Evolutionary conservation across 2,329 filamentous ascomycete species (phyloP), one percentile per base, ranked within the genome.

Genomic region (Aureobasidium sp.): DNA sequence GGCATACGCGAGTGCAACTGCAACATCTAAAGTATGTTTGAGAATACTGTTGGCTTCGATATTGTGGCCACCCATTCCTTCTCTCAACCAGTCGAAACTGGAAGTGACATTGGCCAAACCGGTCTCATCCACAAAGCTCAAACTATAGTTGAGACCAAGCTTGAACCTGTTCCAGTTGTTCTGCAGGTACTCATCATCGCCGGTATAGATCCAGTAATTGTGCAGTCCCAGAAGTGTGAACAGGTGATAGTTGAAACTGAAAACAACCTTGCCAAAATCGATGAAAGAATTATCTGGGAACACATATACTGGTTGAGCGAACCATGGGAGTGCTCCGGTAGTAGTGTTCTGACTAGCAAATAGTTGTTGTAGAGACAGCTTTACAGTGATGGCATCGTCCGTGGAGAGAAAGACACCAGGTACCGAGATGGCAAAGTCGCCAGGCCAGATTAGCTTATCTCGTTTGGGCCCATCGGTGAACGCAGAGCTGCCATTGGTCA

Each of bases 391-490:
- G 2, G 61, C 70, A 48, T 73, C 81, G 32, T 79, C 78, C 0
- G 82, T 84, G 8, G 80, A 82, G 2, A 84, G 78, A 10, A 81
- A 78, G 13, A 83, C 77, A 36, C 75, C 78, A 2, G 83, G 82
- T 0, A 83, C 75, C 5, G 82, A 80, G 64, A 85, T 82, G 5
- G 78, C 78, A 75, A 86, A 82, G 67, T 87, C 84, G 1, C 84
- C 84, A 12, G 84, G 79, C 83, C 83, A 87, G 2, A 86, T 80
- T 20, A 83, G 73, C 9, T 82, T 77, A 67, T 86, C 84, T 36
- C 84, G 76, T 68, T 86, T 86, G 1, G 82, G 81, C 15, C 83
- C 84, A 68, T 86, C 83, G 0, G 74, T 72, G 10, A 78, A 65
- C 5, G 69, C 68, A 13, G 71, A 74, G 0, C 65, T 70, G 0